Base-by-base conservation (phyloP, 1,284 basidiomycete species). In the Rhizopogon hawkerae region DNA sequence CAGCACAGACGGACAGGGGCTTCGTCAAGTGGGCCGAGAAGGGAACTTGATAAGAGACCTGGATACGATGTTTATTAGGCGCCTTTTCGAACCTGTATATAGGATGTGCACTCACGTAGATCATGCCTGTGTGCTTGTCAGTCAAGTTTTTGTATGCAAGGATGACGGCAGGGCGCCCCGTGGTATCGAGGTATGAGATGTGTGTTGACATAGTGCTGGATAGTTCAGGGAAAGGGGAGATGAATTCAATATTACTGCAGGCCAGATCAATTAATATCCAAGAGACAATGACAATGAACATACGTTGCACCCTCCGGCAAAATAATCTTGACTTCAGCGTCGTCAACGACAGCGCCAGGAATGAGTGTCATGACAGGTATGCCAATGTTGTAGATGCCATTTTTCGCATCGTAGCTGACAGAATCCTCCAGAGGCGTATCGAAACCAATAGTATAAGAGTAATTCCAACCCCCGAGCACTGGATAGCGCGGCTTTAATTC, bases 391-490 rank as follows among this genome's bases (percentile, higher is more conserved):
- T 89, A 85, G 59, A 75, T 78, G 35, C 79, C 79, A 2, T 70
- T 75, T 52, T 66, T 70, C 57, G 67, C 69, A 57, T 86, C 78
- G 62, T 77, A 85, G 54, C 75, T 78, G 34, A 77, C 79, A 41
- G 81, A 85, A 60, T 92, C 85, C n/a, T 67, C 73, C 39, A 96
- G 73, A 16, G 90, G 85, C 7, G 85, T 76, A 60, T 98, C 92
- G 78, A 88, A 99, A 2, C 96, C 96, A 9, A 98, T 75, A 4
- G 88, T 92, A 70, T 95, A 98, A 37, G 76, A 82, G 69, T 96
- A 98, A 66, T 97, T 98, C 96, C 96, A 99, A 14, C 95, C 93
- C 26, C 96, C 96, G 53, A 98, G 69, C 23, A 99, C 61, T 6
- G 96, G 96, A 66, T 94, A 99, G 35, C 96, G 79, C 0, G 96